Evolutionary conservation across 768 basidiomycete species (phyloP).

Genomic region (Terana coerulea): DNA sequence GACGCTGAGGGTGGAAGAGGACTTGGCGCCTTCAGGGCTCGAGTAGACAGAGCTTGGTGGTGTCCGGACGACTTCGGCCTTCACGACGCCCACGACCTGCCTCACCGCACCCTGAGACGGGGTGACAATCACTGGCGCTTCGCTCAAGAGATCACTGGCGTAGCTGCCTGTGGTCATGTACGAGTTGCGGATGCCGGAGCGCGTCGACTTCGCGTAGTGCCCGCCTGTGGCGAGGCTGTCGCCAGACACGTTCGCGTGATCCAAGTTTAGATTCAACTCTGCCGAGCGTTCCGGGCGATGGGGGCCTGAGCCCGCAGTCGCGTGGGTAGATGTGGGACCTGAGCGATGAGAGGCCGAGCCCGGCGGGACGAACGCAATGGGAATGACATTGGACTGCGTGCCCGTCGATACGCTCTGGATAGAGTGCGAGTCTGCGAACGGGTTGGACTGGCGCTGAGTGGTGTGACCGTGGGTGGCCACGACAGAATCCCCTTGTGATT

Average conservation of each 20-base stretch:
- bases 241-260: conserved; percentile 57
- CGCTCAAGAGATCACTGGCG: conserved; percentile 75
- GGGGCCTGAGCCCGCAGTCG: conserved; percentile 29
- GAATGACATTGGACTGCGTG: conserved; percentile 83
- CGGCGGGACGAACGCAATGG: conserved; percentile 75
- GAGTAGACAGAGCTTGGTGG: conserved; percentile 29
- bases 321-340: conserved; percentile 23
- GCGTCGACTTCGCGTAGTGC: conserved; percentile 45
- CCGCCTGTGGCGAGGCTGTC: conserved; percentile 28
- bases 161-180: conserved; percentile 74
- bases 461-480: conserved; percentile 22
- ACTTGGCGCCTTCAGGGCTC: conserved; percentile 32
- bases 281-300: conserved; percentile 53
- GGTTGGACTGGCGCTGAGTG: conserved; percentile 46
- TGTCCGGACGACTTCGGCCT: conserved; percentile 74
- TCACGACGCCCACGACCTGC: conserved; percentile 72
- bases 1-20: background rate
- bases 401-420: conserved; percentile 74
- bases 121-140: conserved; percentile 79
- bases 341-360: conserved; percentile 36
- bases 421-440: conserved; percentile 73
- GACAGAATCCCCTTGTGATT: conserved; percentile 34
- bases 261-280: conserved; percentile 58
- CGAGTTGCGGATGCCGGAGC: conserved; percentile 58
- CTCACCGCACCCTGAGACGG: conserved; percentile 57